Percentiles rank a stretch among this genome's conserved stretches.
Conservation (phyloP, 768 basidiomycete species). For the Trichaptum fuscoviolaceum region DNA sequence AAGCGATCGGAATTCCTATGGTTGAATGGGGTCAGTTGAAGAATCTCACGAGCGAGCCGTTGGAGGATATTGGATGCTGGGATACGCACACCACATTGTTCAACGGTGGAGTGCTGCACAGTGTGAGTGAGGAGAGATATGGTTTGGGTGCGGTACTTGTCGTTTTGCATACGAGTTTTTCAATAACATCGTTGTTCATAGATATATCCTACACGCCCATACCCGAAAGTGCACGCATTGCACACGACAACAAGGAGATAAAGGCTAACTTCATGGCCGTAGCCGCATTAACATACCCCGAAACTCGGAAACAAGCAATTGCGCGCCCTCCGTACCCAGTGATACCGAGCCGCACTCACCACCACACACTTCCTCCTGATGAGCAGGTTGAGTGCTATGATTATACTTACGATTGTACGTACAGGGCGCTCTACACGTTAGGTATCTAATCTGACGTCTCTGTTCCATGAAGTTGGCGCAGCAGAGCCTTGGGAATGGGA, state of each 20-base stretch:
- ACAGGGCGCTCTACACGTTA: conserved; percentile 21
- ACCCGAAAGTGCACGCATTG: conserved; percentile 26
- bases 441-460: conserved; percentile 14
- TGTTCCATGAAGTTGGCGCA: neutral
- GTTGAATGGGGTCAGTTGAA: conserved; percentile 41
- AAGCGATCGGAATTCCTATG: conserved; percentile 29
- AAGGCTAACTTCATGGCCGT: conserved; percentile 28
- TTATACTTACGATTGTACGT: conserved; percentile 29
- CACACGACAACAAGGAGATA: conserved; percentile 27
- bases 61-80: conserved; percentile 39
- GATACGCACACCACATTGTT: conserved; percentile 17
- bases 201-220: conserved; percentile 33
- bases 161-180: conserved; percentile 23
- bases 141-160: conserved; percentile 22
- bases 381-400: conserved; percentile 36
- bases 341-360: conserved; percentile 22
- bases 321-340: conserved; percentile 19
- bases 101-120: conserved; percentile 30
- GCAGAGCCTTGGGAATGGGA: conserved; percentile 52
- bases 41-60: conserved; percentile 22
- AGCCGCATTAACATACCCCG: conserved; percentile 28
- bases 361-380: conserved; percentile 26
- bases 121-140: conserved; percentile 20
- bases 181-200: conserved; percentile 9
- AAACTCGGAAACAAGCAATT: conserved; percentile 21